Percentiles rank a stretch among this genome's conserved stretches.
Conservation (phyloP, 2,329 filamentous ascomycete species). For the Pestalotiopsis sp. region DNA sequence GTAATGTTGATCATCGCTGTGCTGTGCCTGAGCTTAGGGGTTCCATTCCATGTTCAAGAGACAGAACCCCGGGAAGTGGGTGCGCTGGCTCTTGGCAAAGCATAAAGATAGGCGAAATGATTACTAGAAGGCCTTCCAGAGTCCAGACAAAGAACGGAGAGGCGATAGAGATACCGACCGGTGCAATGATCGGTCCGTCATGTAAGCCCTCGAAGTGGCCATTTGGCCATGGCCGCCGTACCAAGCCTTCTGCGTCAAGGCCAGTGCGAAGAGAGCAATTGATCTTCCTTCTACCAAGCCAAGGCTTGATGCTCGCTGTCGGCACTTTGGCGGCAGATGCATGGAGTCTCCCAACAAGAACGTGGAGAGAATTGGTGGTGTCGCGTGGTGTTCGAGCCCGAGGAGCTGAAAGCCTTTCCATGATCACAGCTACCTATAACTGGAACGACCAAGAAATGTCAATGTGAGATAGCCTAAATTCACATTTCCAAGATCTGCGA, state of each 20-base stretch:
- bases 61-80: not conserved
- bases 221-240: not conserved
- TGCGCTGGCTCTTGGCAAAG: constrained; percentile 1
- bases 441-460: not conserved
- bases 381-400: not conserved
- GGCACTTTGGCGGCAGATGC: not conserved
- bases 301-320: not conserved
- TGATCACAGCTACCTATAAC: not conserved
- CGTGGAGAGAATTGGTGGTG: not conserved
- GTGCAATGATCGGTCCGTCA: constrained; percentile 9
- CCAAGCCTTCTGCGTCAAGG: not conserved
- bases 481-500: constrained; percentile 2
- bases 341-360: not conserved
- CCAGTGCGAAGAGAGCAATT: not conserved
- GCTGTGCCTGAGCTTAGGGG: not conserved
- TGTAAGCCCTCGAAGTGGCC: not conserved
- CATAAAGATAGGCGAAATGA: not conserved
- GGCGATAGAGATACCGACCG: not conserved
- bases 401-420: not conserved
- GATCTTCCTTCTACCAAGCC: not conserved
- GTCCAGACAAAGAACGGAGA: not conserved
- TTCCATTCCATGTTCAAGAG: not conserved
- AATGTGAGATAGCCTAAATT: constrained; percentile 9
- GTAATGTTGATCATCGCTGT: not conserved
- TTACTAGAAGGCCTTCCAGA: not conserved